phyloP scores from a whole-genome alignment of 2,329 filamentous ascomycete genomes.

The Epichloe uncinata region DNA sequence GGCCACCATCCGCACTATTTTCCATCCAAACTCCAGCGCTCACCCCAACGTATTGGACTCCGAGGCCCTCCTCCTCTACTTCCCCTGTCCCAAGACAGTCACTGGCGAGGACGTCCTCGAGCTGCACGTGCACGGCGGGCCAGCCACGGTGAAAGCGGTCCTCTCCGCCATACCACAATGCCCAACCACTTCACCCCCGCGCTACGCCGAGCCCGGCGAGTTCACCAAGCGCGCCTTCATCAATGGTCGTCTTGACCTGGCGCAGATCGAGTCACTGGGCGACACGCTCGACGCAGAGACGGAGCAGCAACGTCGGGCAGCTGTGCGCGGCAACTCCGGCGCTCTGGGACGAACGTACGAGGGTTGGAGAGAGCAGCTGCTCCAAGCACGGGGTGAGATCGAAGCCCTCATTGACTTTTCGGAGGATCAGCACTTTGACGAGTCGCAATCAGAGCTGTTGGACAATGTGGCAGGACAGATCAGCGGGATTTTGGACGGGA shows the following conservation, averaged over 20 bases:
- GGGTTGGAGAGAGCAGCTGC: slow-evolving; percentile 60
- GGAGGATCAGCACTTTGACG: slow-evolving; percentile 95
- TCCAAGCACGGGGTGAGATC: slow-evolving; percentile 76
- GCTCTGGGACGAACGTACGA: slow-evolving; percentile 66
- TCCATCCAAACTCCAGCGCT: slow-evolving; percentile 29
- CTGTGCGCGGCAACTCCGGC: slow-evolving; percentile 64
- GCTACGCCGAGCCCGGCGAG: slow-evolving; percentile 88
- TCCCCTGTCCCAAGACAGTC: slow-evolving; percentile 66
- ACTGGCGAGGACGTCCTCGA: slow-evolving; percentile 91
- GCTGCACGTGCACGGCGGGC: slow-evolving; percentile 85
- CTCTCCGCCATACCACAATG: slow-evolving; percentile 59
- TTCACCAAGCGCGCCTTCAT: slow-evolving; percentile 89
- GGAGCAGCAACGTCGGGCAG: slow-evolving; percentile 81
- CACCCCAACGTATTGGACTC: slow-evolving; percentile 51
- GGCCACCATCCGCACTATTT: slow-evolving; percentile 64
- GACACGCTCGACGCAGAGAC: slow-evolving; percentile 59
- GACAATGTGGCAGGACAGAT: slow-evolving; percentile 56
- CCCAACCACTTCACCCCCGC: slow-evolving; percentile 32
- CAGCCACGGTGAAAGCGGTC: slow-evolving; percentile 78
- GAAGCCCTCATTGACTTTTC: slow-evolving; percentile 96
- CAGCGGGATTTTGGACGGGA: slow-evolving; percentile 41
- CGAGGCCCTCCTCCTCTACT: slow-evolving; percentile 68
- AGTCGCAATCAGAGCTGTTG: slow-evolving; percentile 62
- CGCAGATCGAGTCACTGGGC: slow-evolving; percentile 60
- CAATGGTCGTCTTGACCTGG: slow-evolving; percentile 72